Conservation (phyloP, 2,329 filamentous ascomycete genomes). For the Fusarium caatingaense region DNA sequence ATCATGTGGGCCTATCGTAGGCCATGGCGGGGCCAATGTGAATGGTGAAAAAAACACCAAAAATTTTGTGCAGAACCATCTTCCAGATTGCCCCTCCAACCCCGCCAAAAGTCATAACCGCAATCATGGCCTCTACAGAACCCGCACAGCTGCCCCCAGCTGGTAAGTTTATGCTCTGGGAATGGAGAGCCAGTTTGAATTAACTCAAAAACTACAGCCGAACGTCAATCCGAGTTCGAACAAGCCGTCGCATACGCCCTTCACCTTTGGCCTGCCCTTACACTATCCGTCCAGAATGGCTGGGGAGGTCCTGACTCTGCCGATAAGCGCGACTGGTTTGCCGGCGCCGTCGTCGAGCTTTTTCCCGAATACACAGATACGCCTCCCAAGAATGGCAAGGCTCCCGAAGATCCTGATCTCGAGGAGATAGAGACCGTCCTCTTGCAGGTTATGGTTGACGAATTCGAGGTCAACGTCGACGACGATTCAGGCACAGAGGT, state of each 20-base stretch:
- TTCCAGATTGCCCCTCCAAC: slow-evolving; percentile 48
- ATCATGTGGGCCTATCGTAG: slow-evolving; percentile 12
- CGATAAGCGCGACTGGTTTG: slow-evolving; percentile 97
- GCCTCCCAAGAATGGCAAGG: slow-evolving; percentile 45
- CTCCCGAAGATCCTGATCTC: slow-evolving; percentile 69
- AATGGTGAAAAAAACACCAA: slow-evolving; percentile 44
- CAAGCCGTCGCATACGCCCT: slow-evolving; percentile 86
- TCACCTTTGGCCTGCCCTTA: slow-evolving; percentile 88
- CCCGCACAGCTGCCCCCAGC: slow-evolving; percentile 48
- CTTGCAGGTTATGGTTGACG: slow-evolving; percentile 91
- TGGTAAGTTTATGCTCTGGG: slow-evolving; percentile 36
- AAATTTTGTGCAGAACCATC: slow-evolving; percentile 44
- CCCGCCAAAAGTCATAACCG: slow-evolving; percentile 41
- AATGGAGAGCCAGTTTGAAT: not conserved
- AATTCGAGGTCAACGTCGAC: slow-evolving; percentile 93
- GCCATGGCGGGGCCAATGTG: slow-evolving; percentile 1
- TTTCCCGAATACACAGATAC: slow-evolving; percentile 73
- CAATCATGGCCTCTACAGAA: slow-evolving; percentile 51
- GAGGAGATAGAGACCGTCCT: slow-evolving; percentile 87
- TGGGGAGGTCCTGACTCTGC: slow-evolving; percentile 87
- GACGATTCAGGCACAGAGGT: slow-evolving; percentile 85
- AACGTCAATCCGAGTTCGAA: slow-evolving; percentile 77
- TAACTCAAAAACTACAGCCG: slow-evolving; percentile 53
- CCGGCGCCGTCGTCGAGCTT: slow-evolving; percentile 85
- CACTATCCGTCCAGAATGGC: slow-evolving; percentile 84